A percentile compares a stretch with the other conserved stretches of the same genome.
Evolutionary conservation across 73 alveolate genomes (phyloP).

Genomic region (Paramecium biaurelia): DNA sequence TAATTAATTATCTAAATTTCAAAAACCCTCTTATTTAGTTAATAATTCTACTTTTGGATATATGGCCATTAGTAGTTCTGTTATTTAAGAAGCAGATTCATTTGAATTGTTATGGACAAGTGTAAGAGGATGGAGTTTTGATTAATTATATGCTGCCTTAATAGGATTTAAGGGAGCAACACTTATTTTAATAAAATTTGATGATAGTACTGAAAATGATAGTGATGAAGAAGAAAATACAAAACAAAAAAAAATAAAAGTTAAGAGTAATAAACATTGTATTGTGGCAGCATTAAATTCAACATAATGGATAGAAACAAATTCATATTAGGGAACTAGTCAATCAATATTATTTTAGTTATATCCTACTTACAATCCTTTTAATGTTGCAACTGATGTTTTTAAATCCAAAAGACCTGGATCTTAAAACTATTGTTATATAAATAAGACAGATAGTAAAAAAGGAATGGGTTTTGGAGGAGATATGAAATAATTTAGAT

Average conservation of each 20-base stretch:
- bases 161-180: conserved; percentile 36
- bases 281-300: conserved; percentile 45
- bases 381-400: not conserved
- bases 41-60: conserved; percentile 39
- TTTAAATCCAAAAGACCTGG: conserved; percentile 31
- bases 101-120: conserved; percentile 39
- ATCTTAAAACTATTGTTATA: not conserved
- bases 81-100: conserved; percentile 24
- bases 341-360: not conserved
- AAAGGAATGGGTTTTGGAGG: conserved; percentile 50
- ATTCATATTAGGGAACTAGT: conserved; percentile 18
- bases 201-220: conserved; percentile 23
- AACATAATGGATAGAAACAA: conserved; percentile 42
- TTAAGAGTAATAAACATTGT: not conserved
- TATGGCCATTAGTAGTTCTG: conserved; percentile 15
- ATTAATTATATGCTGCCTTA: not conserved
- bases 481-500: conserved; percentile 39
- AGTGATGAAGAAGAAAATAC: conserved; percentile 1
- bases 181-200: not conserved
- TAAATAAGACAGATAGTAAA: not conserved
- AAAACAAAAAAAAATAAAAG: not conserved
- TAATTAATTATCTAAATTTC: not conserved
- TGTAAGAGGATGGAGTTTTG: conserved; percentile 27
- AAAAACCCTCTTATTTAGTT: conserved; percentile 31
- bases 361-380: not conserved